Conservation (phyloP, 139 green algal genomes). For the Coelastrella sp. region DNA sequence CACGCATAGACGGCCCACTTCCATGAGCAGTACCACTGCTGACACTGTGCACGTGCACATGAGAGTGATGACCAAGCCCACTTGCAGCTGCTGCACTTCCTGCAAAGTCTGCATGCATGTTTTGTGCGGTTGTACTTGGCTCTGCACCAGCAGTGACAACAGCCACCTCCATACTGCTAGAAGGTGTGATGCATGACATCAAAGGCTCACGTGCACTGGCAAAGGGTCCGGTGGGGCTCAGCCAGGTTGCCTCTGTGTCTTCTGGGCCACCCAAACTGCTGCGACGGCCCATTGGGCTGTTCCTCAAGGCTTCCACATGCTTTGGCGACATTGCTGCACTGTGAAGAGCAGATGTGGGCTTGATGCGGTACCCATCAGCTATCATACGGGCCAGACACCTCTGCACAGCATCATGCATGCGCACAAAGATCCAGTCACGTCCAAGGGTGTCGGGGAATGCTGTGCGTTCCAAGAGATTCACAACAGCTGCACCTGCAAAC, state of each 20-base stretch:
- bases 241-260: background rate
- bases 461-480: constrained; percentile 47
- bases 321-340: constrained; percentile 19
- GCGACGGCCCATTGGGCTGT: background rate
- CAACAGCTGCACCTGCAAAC: constrained; percentile 10
- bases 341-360: background rate
- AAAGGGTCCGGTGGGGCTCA: background rate
- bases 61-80: background rate
- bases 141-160: no score
- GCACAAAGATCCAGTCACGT: constrained; percentile 62
- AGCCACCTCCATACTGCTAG: no score
- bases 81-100: background rate
- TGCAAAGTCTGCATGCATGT: background rate
- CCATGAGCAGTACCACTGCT: background rate
- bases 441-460: constrained; percentile 48
- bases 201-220: background rate
- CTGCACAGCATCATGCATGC: constrained; percentile 55
- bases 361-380: background rate
- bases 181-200: background rate
- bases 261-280: background rate
- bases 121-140: background rate
- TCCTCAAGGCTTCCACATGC: background rate
- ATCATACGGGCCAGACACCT: constrained; percentile 19
- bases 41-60: background rate
- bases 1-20: background rate